phyloP scores from a whole-genome alignment of 805 yeast genomes.

The Candida insectorum region DNA sequence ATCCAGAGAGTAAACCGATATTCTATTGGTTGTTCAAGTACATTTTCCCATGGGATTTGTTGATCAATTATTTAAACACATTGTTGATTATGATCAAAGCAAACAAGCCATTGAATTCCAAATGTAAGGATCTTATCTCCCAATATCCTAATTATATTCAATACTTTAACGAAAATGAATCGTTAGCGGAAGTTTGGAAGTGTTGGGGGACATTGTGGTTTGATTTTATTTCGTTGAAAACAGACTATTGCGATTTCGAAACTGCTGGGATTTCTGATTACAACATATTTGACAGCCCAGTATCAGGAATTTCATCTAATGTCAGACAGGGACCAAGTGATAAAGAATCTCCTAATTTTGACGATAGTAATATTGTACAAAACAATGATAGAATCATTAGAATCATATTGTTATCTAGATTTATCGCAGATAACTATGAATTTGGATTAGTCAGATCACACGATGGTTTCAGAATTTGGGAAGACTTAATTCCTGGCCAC shows the following conservation, averaged over 20 bases:
- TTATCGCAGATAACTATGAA: constrained; percentile 48
- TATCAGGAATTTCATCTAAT: constrained; percentile 46
- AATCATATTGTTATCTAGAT: constrained; percentile 48
- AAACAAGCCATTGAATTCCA: constrained; percentile 20
- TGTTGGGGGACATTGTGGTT: constrained; percentile 86
- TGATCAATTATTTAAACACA: constrained; percentile 62
- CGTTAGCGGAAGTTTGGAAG: constrained; percentile 74
- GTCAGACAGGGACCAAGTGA: constrained; percentile 12
- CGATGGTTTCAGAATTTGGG: constrained; percentile 44
- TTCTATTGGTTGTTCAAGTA: constrained; percentile 50
- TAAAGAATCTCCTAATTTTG: constrained; percentile 19
- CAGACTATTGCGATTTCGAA: constrained; percentile 45
- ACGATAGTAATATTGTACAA: constrained; percentile 19
- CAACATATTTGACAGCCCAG: constrained; percentile 61
- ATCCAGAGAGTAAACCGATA: constrained; percentile 46
- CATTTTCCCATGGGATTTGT: constrained; percentile 66
- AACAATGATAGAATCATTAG: constrained; percentile 52
- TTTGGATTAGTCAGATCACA: constrained; percentile 53
- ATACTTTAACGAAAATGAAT: constrained; percentile 56
- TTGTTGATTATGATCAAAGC: constrained; percentile 36
- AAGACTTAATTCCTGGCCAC: constrained; percentile 20
- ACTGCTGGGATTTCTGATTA: constrained; percentile 55
- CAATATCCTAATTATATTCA: constrained; percentile 40
- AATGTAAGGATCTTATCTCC: constrained; percentile 17
- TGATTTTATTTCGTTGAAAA: constrained; percentile 54